These are phyloP conservation scores for Pisolithus thermaeus DNA, from an alignment of 1,284 basidiomycete genomes.

Conservation along the genomic window DNA sequence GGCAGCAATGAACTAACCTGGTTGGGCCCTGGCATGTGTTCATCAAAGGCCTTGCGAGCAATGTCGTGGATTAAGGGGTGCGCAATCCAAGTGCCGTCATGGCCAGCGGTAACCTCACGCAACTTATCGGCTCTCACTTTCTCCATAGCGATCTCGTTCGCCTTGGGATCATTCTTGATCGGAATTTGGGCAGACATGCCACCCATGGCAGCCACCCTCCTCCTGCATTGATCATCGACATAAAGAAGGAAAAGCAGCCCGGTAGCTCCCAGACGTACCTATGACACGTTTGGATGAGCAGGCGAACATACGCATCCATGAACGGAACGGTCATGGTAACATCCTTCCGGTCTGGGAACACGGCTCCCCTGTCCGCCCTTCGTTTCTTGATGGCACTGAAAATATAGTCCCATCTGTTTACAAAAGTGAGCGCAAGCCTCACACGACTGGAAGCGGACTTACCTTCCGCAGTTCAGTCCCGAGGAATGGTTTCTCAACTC, in stretches of 20 bases:
- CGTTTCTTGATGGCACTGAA: slow-evolving; percentile 97
- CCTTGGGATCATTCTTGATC: slow-evolving; percentile 91
- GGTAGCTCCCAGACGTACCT: slow-evolving; percentile 46
- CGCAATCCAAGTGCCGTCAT: slow-evolving; percentile 97
- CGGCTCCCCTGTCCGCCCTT: slow-evolving; percentile 69
- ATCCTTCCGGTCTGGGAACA: slow-evolving; percentile 92
- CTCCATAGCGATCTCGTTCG: slow-evolving; percentile 93
- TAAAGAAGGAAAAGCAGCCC: not conserved
- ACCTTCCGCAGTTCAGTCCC: slow-evolving; percentile 96
- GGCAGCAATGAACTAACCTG: slow-evolving; percentile 49
- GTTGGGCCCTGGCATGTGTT: slow-evolving; percentile 93
- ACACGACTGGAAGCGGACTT: not conserved
- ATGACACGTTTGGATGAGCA: slow-evolving; percentile 98
- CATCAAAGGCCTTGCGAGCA: slow-evolving; percentile 87
- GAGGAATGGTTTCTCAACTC: slow-evolving; percentile 95
- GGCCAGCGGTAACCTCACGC: slow-evolving; percentile 92
- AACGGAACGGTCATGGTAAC: slow-evolving; percentile 99
- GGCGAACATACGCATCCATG: slow-evolving; percentile 96
- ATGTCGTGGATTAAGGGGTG: slow-evolving; percentile 96
- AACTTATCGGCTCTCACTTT: slow-evolving; percentile 98
- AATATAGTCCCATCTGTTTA: slow-evolving; percentile 90
- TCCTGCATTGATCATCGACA: slow-evolving; percentile 41
- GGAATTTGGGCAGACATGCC: slow-evolving; percentile 99
- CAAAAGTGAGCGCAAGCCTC: slow-evolving; percentile 9
- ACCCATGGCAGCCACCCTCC: slow-evolving; percentile 98